Conservation (phyloP, 106 monocot species). For the Acanthochlamys bracteata region DNA sequence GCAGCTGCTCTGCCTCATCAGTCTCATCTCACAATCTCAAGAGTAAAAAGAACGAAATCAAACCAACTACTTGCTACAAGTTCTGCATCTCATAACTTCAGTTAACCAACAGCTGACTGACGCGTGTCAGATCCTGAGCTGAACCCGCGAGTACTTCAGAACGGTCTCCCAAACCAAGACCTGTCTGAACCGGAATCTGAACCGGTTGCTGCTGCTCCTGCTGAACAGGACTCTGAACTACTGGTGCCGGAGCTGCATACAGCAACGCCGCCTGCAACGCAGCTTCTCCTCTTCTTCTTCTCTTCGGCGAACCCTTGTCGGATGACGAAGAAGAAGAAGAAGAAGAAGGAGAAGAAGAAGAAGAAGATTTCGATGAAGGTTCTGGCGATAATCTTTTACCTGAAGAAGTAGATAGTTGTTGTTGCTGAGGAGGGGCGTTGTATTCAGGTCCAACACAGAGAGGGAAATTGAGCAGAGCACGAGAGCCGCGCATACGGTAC, state of each 20-base stretch:
- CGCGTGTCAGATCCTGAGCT: slow-evolving; percentile 13
- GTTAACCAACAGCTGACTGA: slow-evolving; percentile 25
- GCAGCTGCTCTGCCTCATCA: no score
- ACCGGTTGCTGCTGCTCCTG: not conserved
- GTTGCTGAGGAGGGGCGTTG: not conserved
- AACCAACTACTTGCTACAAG: no score
- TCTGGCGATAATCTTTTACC: slow-evolving; percentile 38
- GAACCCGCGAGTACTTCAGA: slow-evolving; percentile 18
- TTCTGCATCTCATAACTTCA: no score
- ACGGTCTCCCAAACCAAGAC: slow-evolving; percentile 15
- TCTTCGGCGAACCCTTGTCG: slow-evolving; percentile 16
- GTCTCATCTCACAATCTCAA: no score
- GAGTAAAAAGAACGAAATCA: no score
- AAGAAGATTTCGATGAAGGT: slow-evolving; percentile 12
- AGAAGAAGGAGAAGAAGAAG: slow-evolving; percentile 15
- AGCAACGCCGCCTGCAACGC: slow-evolving; percentile 9
- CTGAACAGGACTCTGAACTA: not conserved
- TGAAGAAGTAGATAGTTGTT: not conserved
- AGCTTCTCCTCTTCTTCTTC: slow-evolving; percentile 26
- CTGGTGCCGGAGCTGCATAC: not conserved
- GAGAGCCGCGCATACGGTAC: slow-evolving; percentile 65
- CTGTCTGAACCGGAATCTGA: slow-evolving; percentile 15
- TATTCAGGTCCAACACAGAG: slow-evolving; percentile 34
- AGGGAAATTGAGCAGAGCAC: slow-evolving; percentile 77
- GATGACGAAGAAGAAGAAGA: slow-evolving; percentile 18